Percentiles rank a stretch among this genome's conserved stretches.
Conservation (phyloP, 495 filamentous ascomycete genomes). For the Pseudoneurospora amorphoporcata region DNA sequence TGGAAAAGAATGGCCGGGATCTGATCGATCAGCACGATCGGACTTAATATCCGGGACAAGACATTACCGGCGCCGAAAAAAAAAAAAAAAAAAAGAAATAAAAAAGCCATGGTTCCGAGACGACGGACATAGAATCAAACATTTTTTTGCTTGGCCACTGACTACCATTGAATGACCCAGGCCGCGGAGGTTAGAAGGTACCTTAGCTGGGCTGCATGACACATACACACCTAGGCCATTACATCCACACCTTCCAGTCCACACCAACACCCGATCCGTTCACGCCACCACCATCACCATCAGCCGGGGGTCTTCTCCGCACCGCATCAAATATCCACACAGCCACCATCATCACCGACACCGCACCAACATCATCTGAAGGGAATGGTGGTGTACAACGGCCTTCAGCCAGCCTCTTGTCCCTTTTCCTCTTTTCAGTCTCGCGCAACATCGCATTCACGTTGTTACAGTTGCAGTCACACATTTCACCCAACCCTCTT, state of each 20-base stretch:
- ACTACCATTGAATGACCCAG: neutral
- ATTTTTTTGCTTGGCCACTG: neutral
- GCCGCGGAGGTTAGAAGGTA: neutral
- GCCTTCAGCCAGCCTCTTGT: neutral
- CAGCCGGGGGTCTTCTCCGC: neutral
- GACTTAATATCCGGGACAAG: too few species aligned
- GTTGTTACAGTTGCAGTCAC: neutral
- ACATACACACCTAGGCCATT: neutral
- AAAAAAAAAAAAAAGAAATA: neutral
- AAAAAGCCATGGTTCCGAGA: neutral
- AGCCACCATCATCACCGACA: neutral
- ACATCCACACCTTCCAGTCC: neutral
- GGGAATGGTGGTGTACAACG: neutral
- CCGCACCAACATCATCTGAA: neutral
- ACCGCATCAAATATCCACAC: neutral
- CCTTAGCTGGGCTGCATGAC: neutral
- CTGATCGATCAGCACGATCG: neutral
- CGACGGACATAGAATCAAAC: neutral
- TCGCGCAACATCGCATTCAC: too few species aligned
- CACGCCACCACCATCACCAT: neutral
- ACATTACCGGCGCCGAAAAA: neutral
- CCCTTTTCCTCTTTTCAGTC: neutral
- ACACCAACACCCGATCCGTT: neutral
- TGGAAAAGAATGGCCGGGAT: neutral
- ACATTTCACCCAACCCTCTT: neutral